Conservation (phyloP, 179 eudicot genomes). For the Pouteria campechiana region DNA sequence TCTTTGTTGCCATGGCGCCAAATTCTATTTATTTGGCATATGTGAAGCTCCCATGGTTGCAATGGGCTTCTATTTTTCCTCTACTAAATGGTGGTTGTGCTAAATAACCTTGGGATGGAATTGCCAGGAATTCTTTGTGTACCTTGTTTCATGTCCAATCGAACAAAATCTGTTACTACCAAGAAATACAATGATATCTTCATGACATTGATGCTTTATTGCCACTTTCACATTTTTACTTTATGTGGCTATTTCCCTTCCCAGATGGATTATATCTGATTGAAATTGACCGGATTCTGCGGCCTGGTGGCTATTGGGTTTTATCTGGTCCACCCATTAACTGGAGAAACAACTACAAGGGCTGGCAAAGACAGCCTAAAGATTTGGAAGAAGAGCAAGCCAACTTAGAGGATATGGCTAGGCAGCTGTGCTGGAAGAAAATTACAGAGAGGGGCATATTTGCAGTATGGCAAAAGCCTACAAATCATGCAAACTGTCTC, state of each 20-base stretch:
- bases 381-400: slow-evolving; percentile 43
- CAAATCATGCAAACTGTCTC: slow-evolving; percentile 47
- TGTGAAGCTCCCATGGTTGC: too few species aligned
- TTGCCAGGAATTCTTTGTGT: too few species aligned
- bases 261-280: slow-evolving; percentile 58
- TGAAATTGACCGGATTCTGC: slow-evolving; percentile 69
- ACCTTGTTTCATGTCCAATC: not conserved
- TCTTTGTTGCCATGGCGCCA: too few species aligned
- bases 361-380: slow-evolving; percentile 33
- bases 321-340: slow-evolving; percentile 70
- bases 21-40: too few species aligned
- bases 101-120: too few species aligned
- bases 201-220: too few species aligned
- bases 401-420: slow-evolving; percentile 39
- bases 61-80: too few species aligned
- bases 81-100: too few species aligned
- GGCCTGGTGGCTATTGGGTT: slow-evolving; percentile 84
- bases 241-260: not conserved
- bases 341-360: slow-evolving; percentile 39
- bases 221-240: not conserved
- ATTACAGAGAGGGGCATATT: slow-evolving; percentile 29
- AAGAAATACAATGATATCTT: not conserved
- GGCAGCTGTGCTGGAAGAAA: slow-evolving; percentile 57
- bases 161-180: not conserved
- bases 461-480: slow-evolving; percentile 62